phyloP scores from a whole-genome alignment of 2,329 filamentous ascomycete genomes.

The Penicillium sp. region DNA sequence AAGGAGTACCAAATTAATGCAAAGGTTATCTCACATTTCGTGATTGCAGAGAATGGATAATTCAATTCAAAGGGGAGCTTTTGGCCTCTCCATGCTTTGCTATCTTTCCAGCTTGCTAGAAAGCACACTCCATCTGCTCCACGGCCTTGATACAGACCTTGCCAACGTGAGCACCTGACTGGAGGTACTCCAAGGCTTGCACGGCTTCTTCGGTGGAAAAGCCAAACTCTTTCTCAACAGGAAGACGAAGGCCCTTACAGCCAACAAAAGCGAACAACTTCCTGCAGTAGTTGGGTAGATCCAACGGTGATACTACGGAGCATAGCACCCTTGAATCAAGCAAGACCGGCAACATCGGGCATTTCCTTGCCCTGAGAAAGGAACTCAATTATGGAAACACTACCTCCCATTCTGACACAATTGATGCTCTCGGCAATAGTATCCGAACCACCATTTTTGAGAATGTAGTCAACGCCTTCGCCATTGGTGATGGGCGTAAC shows the following conservation, averaged over 20 bases:
- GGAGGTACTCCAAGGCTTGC: conserved; percentile 25
- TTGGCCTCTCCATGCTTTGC: no score
- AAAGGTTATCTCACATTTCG: no score
- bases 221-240: conserved; percentile 38
- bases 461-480: conserved; percentile 42
- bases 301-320: conserved; percentile 40
- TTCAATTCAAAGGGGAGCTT: no score
- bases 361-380: conserved; percentile 4
- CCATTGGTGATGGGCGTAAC: conserved; percentile 33
- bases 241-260: conserved; percentile 24
- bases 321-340: conserved; percentile 28
- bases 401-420: conserved; percentile 4
- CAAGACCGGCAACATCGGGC: conserved; percentile 10
- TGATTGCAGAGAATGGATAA: no score
- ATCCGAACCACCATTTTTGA: conserved; percentile 44
- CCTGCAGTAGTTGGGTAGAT: conserved; percentile 38
- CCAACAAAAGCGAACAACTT: conserved; percentile 35
- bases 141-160: conserved; percentile 34
- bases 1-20: no score
- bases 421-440: conserved; percentile 39
- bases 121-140: neutral
- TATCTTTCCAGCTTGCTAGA: neutral
- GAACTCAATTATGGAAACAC: conserved; percentile 11
- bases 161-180: conserved; percentile 33
- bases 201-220: conserved; percentile 31